phyloP scores from a whole-genome alignment of 2,329 filamentous ascomycete species.

The Pleomassaria siparia region DNA sequence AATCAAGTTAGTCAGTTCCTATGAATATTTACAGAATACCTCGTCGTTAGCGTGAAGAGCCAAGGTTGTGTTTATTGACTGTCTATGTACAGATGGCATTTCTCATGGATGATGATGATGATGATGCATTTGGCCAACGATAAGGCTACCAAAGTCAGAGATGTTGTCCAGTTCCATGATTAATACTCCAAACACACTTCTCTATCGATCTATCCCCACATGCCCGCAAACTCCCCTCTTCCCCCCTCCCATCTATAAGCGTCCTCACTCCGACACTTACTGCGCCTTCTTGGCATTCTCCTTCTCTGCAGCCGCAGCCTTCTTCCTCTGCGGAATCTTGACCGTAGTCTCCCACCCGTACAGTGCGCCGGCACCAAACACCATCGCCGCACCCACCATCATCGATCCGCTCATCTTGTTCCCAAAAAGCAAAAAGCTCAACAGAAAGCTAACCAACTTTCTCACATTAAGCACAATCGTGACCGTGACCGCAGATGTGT shows the following conservation, averaged over 20 bases:
- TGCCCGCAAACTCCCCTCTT: too few species aligned
- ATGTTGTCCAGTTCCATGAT: too few species aligned
- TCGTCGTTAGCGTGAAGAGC: too few species aligned
- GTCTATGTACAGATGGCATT: too few species aligned
- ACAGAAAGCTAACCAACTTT: slow-evolving; percentile 84
- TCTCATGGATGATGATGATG: too few species aligned
- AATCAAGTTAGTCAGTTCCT: too few species aligned
- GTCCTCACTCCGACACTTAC: slow-evolving; percentile 8
- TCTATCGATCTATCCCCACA: too few species aligned
- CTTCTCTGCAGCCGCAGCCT: slow-evolving; percentile 25
- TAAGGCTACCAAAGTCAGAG: too few species aligned
- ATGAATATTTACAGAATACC: too few species aligned
- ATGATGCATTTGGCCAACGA: too few species aligned
- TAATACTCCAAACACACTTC: too few species aligned
- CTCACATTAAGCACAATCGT: slow-evolving; percentile 95
- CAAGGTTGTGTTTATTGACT: too few species aligned
- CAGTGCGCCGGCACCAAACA: slow-evolving; percentile 87
- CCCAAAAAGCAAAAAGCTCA: slow-evolving; percentile 94
- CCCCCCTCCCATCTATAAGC: background rate
- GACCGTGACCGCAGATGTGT: slow-evolving; percentile 87
- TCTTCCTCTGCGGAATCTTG: slow-evolving; percentile 45
- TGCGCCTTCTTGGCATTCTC: slow-evolving; percentile 29
- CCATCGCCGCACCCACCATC: slow-evolving; percentile 75
- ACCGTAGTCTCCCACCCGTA: slow-evolving; percentile 75
- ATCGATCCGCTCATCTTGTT: slow-evolving; percentile 78